Evolutionary conservation across 1,284 basidiomycete genomes (phyloP).

Genomic region (Trichosporon faecale): DNA sequence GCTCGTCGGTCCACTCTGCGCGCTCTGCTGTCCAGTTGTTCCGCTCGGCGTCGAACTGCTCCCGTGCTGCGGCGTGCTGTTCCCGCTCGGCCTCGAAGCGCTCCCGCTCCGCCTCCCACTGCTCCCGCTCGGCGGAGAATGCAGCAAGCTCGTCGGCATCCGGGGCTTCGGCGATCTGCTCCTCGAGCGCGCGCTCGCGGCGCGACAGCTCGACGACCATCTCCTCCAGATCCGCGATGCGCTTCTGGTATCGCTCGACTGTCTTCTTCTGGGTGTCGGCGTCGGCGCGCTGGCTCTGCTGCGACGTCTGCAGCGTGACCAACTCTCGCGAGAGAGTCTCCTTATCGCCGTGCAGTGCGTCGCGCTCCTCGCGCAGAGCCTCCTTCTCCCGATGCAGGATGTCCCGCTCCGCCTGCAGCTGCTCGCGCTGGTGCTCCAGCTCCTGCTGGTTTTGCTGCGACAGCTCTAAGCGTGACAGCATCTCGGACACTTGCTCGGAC

Average conservation of each 20-base stretch:
- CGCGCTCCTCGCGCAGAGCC: neutral
- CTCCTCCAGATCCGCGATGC: conserved; percentile 44
- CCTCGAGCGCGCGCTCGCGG: conserved; percentile 40
- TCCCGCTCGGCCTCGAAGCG: conserved; percentile 12
- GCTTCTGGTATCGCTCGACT: conserved; percentile 6
- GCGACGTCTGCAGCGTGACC: neutral
- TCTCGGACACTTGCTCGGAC: neutral
- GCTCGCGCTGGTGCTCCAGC: neutral
- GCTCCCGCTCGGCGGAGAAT: conserved; percentile 54
- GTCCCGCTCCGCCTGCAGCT: neutral
- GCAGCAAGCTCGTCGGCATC: conserved; percentile 53
- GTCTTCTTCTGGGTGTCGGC: conserved; percentile 4
- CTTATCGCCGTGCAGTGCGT: neutral
- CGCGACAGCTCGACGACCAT: conserved; percentile 45
- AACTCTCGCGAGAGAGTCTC: neutral
- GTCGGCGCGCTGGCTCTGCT: neutral
- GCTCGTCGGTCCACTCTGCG: neutral
- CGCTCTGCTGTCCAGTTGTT: conserved; percentile 9
- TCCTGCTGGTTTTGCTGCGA: neutral
- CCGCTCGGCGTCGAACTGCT: conserved; percentile 12
- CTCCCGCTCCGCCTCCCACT: conserved; percentile 30
- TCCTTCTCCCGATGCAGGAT: neutral
- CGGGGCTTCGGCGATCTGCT: conserved; percentile 22
- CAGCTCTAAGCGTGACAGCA: neutral
- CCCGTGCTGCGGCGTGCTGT: conserved; percentile 14